Evolutionary conservation across 257 asterid species (phyloP).

Genomic region (Plectranthus barbatus): DNA sequence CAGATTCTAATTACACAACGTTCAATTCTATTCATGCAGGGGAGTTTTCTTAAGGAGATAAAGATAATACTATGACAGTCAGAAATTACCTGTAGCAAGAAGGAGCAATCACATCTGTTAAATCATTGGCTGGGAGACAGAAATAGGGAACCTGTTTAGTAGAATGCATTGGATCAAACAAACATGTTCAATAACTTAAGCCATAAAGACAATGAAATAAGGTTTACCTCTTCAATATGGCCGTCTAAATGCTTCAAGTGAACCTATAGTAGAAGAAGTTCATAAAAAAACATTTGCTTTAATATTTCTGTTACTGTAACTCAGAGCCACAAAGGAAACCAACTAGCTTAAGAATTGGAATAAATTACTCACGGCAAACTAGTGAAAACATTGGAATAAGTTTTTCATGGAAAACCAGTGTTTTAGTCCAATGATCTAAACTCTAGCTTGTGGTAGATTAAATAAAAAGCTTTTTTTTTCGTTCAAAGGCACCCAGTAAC

Average conservation of each 20-base stretch:
- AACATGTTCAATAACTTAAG: slow-evolving; percentile 15
- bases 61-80: slow-evolving; percentile 6
- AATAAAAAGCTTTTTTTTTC: too few species aligned
- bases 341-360: neutral
- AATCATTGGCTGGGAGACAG: slow-evolving; percentile 96
- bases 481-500: neutral
- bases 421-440: neutral
- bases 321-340: neutral
- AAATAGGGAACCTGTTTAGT: slow-evolving; percentile 94
- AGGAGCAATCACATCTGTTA: slow-evolving; percentile 95
- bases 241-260: slow-evolving; percentile 98
- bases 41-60: slow-evolving; percentile 4
- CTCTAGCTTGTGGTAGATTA: neutral
- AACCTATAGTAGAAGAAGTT: slow-evolving; percentile 40
- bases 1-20: neutral
- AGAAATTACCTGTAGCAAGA: slow-evolving; percentile 86
- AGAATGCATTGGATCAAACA: slow-evolving; percentile 31
- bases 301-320: neutral
- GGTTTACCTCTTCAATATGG: slow-evolving; percentile 89
- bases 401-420: neutral
- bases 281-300: neutral
- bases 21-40: too few species aligned
- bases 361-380: too few species aligned
- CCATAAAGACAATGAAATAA: slow-evolving; percentile 10
- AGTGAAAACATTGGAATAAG: neutral